Percentiles rank a stretch among this genome's conserved stretches.
Evolutionary conservation across 305 asterid genomes (phyloP).

Genomic region (Salvia sclarea): DNA sequence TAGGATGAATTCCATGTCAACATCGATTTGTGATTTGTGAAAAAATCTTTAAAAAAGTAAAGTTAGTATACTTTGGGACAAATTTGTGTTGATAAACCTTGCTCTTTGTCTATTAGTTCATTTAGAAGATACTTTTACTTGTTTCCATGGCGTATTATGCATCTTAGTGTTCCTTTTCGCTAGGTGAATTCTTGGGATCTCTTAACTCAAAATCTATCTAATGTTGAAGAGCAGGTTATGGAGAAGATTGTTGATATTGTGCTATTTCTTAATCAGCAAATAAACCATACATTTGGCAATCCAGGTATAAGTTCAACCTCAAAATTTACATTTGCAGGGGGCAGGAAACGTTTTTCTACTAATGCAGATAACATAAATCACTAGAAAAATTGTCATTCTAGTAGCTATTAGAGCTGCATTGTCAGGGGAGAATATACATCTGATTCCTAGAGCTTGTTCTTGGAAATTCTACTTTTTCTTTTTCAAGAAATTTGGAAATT

Average conservation of each 20-base stretch:
- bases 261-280: slow-evolving; percentile 69
- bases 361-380: background rate
- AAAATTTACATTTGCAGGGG: slow-evolving; percentile 4
- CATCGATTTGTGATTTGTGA: no score
- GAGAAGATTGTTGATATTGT: slow-evolving; percentile 79
- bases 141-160: background rate
- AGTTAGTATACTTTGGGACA: no score
- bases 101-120: background rate
- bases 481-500: background rate
- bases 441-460: background rate
- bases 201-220: slow-evolving; percentile 10
- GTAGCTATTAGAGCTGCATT: background rate
- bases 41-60: no score
- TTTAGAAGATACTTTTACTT: background rate
- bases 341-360: background rate
- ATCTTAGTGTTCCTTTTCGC: slow-evolving; percentile 9
- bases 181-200: slow-evolving; percentile 3
- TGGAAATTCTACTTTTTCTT: background rate
- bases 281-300: slow-evolving; percentile 52
- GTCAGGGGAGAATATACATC: no score
- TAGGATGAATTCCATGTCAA: no score
- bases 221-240: slow-evolving; percentile 59
- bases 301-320: slow-evolving; percentile 52
- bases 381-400: background rate
- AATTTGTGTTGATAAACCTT: background rate